Evolutionary conservation across 495 filamentous ascomycete species (phyloP).

Genomic region (Penicillium ochrochloron): DNA sequence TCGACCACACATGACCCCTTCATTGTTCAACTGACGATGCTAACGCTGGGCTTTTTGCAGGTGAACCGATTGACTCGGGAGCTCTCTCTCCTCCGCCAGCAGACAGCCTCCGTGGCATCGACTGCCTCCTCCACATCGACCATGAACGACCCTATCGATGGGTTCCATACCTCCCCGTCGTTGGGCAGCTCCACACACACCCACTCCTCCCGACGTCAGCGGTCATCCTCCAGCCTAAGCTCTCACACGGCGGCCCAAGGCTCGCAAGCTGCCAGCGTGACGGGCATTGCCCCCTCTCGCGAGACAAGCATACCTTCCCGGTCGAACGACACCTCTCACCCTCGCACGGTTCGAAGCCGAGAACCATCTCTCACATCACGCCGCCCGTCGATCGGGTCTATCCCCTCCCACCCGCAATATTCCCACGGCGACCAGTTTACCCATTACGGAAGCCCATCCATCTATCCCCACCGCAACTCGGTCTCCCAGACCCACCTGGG

Average conservation of each 20-base stretch:
- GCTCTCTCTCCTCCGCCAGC: conserved; percentile 76
- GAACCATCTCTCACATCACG: conserved; percentile 50
- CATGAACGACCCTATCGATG: conserved; percentile 57
- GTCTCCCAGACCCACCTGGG: conserved; percentile 36
- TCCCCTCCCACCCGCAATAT: conserved; percentile 39
- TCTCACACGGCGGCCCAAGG: conserved; percentile 54
- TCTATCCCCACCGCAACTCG: conserved; percentile 41
- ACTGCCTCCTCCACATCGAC: conserved; percentile 77
- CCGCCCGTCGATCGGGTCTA: conserved; percentile 44
- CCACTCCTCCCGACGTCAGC: conserved; percentile 63
- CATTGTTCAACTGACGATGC: not conserved
- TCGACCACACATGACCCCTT: conserved; percentile 9
- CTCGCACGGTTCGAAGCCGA: conserved; percentile 41
- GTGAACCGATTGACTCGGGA: conserved; percentile 92
- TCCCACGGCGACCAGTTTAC: conserved; percentile 38
- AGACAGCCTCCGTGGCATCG: conserved; percentile 80
- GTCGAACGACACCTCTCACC: conserved; percentile 25
- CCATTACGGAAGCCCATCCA: conserved; percentile 31
- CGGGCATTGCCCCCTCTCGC: conserved; percentile 54
- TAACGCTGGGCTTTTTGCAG: conserved; percentile 44
- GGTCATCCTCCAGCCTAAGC: conserved; percentile 67
- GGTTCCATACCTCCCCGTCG: conserved; percentile 50
- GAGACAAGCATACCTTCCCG: conserved; percentile 37
- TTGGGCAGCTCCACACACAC: conserved; percentile 56
- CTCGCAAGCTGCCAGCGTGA: conserved; percentile 47